A percentile compares a stretch with the other conserved stretches of the same genome.
Evolutionary conservation across 2,329 filamentous ascomycete genomes (phyloP).

Genomic region (Colletotrichum spinosum): DNA sequence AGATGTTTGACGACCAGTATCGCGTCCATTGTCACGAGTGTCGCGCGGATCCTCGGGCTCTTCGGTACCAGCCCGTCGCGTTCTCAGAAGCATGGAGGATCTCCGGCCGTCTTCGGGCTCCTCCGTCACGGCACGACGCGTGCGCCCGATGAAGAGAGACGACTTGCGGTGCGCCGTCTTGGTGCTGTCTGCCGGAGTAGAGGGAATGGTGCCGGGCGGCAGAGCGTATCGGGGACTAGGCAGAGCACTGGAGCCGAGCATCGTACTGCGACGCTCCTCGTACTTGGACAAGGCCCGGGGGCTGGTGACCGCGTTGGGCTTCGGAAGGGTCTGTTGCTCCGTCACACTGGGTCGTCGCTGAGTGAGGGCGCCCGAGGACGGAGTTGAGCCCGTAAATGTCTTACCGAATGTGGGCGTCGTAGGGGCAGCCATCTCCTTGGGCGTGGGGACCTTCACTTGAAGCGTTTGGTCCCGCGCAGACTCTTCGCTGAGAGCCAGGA

Average conservation of each 20-base stretch:
- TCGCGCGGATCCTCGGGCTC: slow-evolving; percentile 60
- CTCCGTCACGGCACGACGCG: slow-evolving; percentile 61
- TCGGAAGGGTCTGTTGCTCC: slow-evolving; percentile 49
- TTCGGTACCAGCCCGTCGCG: slow-evolving; percentile 58
- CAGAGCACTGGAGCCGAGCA: slow-evolving; percentile 58
- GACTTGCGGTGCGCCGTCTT: slow-evolving; percentile 60
- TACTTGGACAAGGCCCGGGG: slow-evolving; percentile 62
- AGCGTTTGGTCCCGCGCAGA: slow-evolving; percentile 49
- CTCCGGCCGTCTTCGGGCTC: slow-evolving; percentile 63
- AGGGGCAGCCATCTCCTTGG: slow-evolving; percentile 43
- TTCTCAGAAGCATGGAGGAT: slow-evolving; percentile 60
- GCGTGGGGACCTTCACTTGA: slow-evolving; percentile 39
- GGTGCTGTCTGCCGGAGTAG: slow-evolving; percentile 53
- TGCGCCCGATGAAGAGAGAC: slow-evolving; percentile 60
- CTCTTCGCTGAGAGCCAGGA: slow-evolving; percentile 82
- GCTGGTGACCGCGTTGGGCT: slow-evolving; percentile 50
- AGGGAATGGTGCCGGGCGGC: slow-evolving; percentile 47
- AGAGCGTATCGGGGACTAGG: slow-evolving; percentile 57
- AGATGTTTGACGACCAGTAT: slow-evolving; percentile 54
- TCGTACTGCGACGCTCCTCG: slow-evolving; percentile 64
- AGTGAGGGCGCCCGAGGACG: slow-evolving; percentile 40
- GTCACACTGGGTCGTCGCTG: slow-evolving; percentile 56
- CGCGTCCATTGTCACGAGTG: slow-evolving; percentile 8
- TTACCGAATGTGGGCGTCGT: slow-evolving; percentile 60
- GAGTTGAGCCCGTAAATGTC: slow-evolving; percentile 46